Evolutionary conservation across 768 basidiomycete species (phyloP).

Genomic region (Scleroderma bovista): DNA sequence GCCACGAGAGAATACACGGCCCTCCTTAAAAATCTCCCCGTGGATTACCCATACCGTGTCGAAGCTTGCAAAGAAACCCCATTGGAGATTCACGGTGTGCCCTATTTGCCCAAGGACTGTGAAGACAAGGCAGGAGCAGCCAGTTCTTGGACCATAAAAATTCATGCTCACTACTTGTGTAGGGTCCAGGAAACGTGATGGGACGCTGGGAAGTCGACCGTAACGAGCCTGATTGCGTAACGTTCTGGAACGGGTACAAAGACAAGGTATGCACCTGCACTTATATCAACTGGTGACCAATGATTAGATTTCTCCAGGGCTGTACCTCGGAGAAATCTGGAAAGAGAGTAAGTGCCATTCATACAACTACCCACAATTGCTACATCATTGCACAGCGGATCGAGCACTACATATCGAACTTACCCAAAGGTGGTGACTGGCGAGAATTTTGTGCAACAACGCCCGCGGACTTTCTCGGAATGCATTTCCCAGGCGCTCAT

Average conservation of each 20-base stretch:
- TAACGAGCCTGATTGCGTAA: constrained; percentile 21
- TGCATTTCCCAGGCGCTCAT: constrained; percentile 20
- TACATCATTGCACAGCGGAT: constrained; percentile 14
- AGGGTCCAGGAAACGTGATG: constrained; percentile 13
- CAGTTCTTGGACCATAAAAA: neutral
- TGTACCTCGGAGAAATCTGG: constrained; percentile 20
- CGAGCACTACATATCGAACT: constrained; percentile 25
- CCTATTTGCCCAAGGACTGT: constrained; percentile 14
- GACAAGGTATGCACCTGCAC: constrained; percentile 20
- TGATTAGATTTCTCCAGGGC: constrained; percentile 10
- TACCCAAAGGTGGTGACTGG: constrained; percentile 25
- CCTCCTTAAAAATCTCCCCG: constrained; percentile 23
- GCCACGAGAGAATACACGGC: constrained; percentile 27
- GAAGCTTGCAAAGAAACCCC: constrained; percentile 21
- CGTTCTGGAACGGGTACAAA: constrained; percentile 22
- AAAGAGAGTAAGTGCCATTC: constrained; percentile 15
- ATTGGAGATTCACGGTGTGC: constrained; percentile 19
- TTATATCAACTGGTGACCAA: neutral
- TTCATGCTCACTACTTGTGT: neutral
- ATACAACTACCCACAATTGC: too few relatives aligned
- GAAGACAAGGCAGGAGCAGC: constrained; percentile 12
- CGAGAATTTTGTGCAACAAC: constrained; percentile 30
- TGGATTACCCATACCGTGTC: constrained; percentile 12
- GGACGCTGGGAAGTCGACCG: constrained; percentile 25
- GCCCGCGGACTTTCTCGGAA: constrained; percentile 18